Evolutionary conservation across 2,329 filamentous ascomycete genomes (phyloP).

Genomic region (Penicillium sp.): DNA sequence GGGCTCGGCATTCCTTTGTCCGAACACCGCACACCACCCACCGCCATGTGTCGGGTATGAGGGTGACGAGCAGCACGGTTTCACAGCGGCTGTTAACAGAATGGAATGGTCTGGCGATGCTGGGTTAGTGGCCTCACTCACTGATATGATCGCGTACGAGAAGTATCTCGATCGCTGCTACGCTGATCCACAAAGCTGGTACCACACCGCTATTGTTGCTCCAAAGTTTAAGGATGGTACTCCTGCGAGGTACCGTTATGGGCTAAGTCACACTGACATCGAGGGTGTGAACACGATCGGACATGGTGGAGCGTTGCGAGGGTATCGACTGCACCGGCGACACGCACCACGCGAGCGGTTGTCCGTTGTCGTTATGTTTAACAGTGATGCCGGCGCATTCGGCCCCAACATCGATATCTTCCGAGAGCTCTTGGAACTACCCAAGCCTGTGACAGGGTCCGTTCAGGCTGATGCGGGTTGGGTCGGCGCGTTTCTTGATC

Average conservation of each 20-base stretch:
- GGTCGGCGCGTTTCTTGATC: slow-evolving; percentile 43
- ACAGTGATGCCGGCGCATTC: slow-evolving; percentile 37
- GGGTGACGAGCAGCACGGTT: slow-evolving; percentile 41
- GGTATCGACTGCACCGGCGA: slow-evolving; percentile 41
- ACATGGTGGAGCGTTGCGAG: slow-evolving; percentile 46
- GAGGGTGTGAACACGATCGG: slow-evolving; percentile 33
- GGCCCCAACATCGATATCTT: slow-evolving; percentile 33
- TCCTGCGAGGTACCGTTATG: slow-evolving; percentile 40
- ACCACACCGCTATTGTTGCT: slow-evolving; percentile 30
- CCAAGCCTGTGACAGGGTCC: slow-evolving; percentile 8
- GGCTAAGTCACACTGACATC: slow-evolving; percentile 32
- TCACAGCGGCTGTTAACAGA: slow-evolving; percentile 38
- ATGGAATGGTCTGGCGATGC: slow-evolving; percentile 52
- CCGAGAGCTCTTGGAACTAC: slow-evolving; percentile 29
- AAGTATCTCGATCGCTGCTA: slow-evolving; percentile 39
- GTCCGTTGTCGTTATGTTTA: slow-evolving; percentile 45
- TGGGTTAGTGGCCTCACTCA: slow-evolving; percentile 45
- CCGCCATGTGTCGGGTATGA: slow-evolving; percentile 47
- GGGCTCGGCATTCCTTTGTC: slow-evolving; percentile 42
- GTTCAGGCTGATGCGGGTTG: slow-evolving; percentile 27
- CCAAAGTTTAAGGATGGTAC: slow-evolving; percentile 38
- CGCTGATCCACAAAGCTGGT: slow-evolving; percentile 36
- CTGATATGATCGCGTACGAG: slow-evolving; percentile 51
- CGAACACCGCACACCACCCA: slow-evolving; percentile 41
- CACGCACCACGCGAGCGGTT: slow-evolving; percentile 38